phyloP scores from a whole-genome alignment of 805 yeast species.

The Nadsonia fulvescens region DNA sequence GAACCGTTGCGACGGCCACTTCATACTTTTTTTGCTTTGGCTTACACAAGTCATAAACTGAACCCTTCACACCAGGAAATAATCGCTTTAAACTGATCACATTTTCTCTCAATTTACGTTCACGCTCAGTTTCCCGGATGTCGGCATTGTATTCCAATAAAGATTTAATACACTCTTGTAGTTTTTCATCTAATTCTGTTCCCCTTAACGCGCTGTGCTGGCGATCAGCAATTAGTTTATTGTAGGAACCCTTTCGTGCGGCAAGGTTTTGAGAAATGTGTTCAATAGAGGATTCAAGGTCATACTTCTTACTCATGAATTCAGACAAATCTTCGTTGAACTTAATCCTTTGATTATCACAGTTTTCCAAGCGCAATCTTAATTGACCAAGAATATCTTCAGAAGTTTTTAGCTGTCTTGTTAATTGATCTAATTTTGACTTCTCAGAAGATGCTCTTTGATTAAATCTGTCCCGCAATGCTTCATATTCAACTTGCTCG shows the following conservation, averaged over 20 bases:
- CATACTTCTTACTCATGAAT: too few species aligned
- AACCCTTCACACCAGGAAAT: conserved; percentile 75
- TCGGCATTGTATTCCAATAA: conserved; percentile 60
- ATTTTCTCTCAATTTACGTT: conserved; percentile 53
- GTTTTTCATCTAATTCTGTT: conserved; percentile 39
- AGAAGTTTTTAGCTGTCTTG: conserved; percentile 12
- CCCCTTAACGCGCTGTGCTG: too few species aligned
- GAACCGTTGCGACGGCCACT: conserved; percentile 51
- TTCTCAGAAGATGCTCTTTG: conserved; percentile 12
- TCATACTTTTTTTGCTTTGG: conserved; percentile 62
- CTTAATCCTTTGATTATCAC: too few species aligned
- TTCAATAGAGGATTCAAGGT: too few species aligned
- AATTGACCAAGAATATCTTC: conserved; percentile 11
- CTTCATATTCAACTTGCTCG: conserved; percentile 39
- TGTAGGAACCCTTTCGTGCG: too few species aligned
- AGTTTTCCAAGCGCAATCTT: too few species aligned
- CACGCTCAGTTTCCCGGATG: conserved; percentile 58
- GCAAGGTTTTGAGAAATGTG: too few species aligned
- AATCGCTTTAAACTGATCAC: conserved; percentile 48
- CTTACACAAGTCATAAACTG: conserved; percentile 60
- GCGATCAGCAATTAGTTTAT: too few species aligned
- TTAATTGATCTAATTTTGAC: conserved; percentile 9
- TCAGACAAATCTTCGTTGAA: too few species aligned
- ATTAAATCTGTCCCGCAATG: conserved; percentile 32
- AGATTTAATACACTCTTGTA: conserved; percentile 39